Conservation (phyloP, 306 rosid species). For the Datisca glomerata region DNA sequence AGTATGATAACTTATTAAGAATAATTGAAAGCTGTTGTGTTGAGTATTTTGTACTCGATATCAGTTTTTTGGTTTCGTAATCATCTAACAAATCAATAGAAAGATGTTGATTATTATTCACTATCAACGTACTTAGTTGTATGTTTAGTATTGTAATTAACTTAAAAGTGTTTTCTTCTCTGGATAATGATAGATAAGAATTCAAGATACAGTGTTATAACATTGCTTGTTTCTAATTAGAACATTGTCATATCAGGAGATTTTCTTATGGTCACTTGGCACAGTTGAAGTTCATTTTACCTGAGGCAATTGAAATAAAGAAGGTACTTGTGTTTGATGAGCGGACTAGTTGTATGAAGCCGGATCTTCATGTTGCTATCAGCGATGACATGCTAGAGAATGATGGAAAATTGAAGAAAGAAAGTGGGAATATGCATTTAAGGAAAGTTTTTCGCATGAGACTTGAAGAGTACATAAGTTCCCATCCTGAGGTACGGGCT, state of each 20-base stretch:
- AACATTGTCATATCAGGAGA: constrained; percentile 36
- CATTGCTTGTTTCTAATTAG: background rate
- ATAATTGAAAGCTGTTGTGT: no score
- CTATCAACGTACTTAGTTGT: no score
- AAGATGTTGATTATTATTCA: no score
- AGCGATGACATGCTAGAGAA: constrained; percentile 21
- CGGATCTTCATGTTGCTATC: constrained; percentile 52
- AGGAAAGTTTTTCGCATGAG: constrained; percentile 33
- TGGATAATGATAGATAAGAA: no score
- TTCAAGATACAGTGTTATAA: no score
- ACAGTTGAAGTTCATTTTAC: constrained; percentile 57
- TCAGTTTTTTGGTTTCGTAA: no score
- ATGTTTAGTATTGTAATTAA: background rate
- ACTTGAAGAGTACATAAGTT: constrained; percentile 31
- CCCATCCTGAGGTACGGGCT: constrained; percentile 49
- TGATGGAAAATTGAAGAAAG: constrained; percentile 16
- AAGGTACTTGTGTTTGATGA: constrained; percentile 37
- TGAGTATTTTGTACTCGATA: no score
- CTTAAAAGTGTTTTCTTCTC: background rate
- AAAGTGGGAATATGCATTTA: constrained; percentile 19
- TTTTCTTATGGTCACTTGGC: constrained; percentile 63
- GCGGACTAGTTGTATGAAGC: constrained; percentile 50
- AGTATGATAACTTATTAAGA: no score
- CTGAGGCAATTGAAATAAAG: constrained; percentile 54
- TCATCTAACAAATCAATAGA: no score